phyloP scores from a whole-genome alignment of 139 green algal genomes.

The Tetradesmus obliquus region DNA sequence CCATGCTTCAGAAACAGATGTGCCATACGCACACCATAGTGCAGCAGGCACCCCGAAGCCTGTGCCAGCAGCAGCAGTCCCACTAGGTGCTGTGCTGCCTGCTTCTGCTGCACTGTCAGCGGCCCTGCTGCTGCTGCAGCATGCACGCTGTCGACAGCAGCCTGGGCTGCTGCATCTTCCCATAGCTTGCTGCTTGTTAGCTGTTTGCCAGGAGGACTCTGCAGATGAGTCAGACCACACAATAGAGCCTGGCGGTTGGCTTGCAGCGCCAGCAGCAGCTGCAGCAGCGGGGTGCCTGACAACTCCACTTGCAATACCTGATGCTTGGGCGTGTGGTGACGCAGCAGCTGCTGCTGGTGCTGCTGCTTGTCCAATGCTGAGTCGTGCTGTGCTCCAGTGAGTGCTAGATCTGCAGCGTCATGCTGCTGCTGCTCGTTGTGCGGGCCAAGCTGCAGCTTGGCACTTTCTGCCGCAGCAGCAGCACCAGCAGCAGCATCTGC shows the following conservation, averaged over 20 bases:
- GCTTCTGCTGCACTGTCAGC: neutral
- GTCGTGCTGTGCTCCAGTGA: neutral
- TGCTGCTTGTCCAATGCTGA: neutral
- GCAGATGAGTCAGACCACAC: neutral
- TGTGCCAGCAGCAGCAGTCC: slow-evolving; percentile 30
- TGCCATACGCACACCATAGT: slow-evolving; percentile 22
- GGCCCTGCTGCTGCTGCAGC: slow-evolving; percentile 14
- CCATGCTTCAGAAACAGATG: slow-evolving; percentile 42
- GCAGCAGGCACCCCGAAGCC: slow-evolving; percentile 12
- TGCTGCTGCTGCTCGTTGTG: neutral
- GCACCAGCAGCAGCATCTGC: neutral
- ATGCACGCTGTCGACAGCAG: neutral
- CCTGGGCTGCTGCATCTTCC: slow-evolving; percentile 12
- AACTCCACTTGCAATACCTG: neutral
- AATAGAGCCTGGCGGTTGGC: neutral
- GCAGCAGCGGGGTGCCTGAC: neutral
- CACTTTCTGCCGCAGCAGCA: neutral
- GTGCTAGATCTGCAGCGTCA: neutral
- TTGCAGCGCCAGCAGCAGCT: neutral
- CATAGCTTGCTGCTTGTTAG: slow-evolving; percentile 5
- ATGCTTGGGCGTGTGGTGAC: neutral
- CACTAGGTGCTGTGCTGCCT: slow-evolving; percentile 4
- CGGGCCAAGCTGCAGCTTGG: neutral
- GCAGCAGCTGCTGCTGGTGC: slow-evolving; percentile 4
- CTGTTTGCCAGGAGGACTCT: neutral